phyloP scores from a whole-genome alignment of 768 basidiomycete species.

The Royoungia palumana region DNA sequence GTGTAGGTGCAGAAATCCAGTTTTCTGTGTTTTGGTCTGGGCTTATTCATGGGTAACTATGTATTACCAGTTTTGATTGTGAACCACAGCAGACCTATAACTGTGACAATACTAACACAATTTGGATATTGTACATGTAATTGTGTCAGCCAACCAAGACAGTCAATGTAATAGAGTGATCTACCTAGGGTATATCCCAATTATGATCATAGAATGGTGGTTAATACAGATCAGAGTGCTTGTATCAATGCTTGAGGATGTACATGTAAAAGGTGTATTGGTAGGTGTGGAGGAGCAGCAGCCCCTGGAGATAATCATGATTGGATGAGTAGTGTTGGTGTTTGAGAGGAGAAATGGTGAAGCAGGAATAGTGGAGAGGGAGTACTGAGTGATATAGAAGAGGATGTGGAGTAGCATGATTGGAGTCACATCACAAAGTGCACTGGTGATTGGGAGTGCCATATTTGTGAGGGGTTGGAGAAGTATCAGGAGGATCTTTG shows the following conservation, averaged over 20 bases:
- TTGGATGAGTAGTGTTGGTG: conserved; percentile 88
- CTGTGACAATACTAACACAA: too few relatives aligned
- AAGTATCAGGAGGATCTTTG: too few relatives aligned
- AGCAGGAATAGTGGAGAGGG: conserved; percentile 59
- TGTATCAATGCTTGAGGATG: conserved; percentile 68
- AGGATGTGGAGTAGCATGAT: conserved; percentile 32
- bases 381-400: conserved; percentile 68
- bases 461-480: too few relatives aligned
- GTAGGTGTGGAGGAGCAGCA: conserved; percentile 79
- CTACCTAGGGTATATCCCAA: conserved; percentile 77
- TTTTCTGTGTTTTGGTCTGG: too few relatives aligned
- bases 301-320: conserved; percentile 93
- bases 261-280: conserved; percentile 70
- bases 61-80: too few relatives aligned
- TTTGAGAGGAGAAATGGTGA: conserved; percentile 35
- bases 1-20: too few relatives aligned
- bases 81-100: too few relatives aligned
- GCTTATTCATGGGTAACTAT: too few relatives aligned
- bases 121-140: conserved; percentile 58
- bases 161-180: conserved; percentile 49
- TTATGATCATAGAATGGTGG: conserved; percentile 94
- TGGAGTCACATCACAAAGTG: too few relatives aligned
- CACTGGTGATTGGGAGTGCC: too few relatives aligned
- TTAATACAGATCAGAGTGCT: conserved; percentile 88
- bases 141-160: conserved; percentile 35